Conservation (phyloP, 2,329 filamentous ascomycete species). For the Diaporthe ilicicola region DNA sequence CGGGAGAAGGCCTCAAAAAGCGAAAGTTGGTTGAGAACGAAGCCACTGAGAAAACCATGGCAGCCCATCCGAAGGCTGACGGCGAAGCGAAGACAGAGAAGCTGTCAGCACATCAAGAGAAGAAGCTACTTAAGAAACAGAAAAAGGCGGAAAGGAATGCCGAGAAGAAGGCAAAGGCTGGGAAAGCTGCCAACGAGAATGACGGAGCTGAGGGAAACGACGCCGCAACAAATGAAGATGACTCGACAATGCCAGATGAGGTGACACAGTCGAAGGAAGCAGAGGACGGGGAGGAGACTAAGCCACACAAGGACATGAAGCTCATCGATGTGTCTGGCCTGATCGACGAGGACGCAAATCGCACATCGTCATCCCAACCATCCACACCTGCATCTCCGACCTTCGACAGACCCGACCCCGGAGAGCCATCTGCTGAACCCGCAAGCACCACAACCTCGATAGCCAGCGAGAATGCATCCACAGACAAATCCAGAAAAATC, state of each 20-base stretch:
- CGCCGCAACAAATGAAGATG: conserved; percentile 48
- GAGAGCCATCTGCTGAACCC: conserved; percentile 54
- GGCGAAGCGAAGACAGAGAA: conserved; percentile 37
- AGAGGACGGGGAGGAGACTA: conserved; percentile 39
- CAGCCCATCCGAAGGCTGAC: conserved; percentile 40
- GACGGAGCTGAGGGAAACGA: conserved; percentile 34
- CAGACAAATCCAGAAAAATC: conserved; percentile 71
- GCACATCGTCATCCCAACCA: conserved; percentile 51
- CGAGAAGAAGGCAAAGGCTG: conserved; percentile 36
- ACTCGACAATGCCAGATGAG: conserved; percentile 23
- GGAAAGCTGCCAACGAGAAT: conserved; percentile 23
- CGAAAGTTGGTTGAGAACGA: conserved; percentile 47
- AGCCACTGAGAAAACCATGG: conserved; percentile 64
- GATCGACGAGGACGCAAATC: conserved; percentile 54
- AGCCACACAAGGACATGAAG: conserved; percentile 45
- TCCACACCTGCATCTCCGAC: conserved; percentile 67
- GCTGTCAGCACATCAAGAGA: conserved; percentile 31
- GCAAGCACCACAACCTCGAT: conserved; percentile 72
- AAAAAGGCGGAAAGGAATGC: conserved; percentile 38
- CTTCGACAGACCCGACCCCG: conserved; percentile 60
- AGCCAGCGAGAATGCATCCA: conserved; percentile 69
- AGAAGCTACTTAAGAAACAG: conserved; percentile 35
- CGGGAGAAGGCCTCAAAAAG: conserved; percentile 70
- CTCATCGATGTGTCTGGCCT: conserved; percentile 58
- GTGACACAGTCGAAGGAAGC: conserved; percentile 38